Evolutionary conservation across 2,329 filamentous ascomycete genomes (phyloP).

Genomic region (Apiospora arundinis): DNA sequence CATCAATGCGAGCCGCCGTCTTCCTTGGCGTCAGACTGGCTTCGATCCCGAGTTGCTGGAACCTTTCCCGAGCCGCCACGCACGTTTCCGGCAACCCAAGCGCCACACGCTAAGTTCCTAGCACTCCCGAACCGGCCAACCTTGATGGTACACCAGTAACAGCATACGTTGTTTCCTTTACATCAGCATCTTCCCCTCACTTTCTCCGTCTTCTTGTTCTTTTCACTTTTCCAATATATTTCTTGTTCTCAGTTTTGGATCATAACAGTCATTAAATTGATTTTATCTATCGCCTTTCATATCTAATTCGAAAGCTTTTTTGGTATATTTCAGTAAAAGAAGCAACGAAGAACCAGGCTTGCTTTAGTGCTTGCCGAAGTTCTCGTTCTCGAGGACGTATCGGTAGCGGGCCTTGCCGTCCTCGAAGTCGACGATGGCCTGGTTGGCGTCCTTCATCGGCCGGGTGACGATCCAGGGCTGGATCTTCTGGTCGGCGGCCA

Average conservation of each 20-base stretch:
- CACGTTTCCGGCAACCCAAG: not conserved
- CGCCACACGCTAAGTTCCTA: not conserved
- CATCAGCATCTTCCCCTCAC: too few relatives aligned
- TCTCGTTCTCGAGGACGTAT: conserved; percentile 55
- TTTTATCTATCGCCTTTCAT: not conserved
- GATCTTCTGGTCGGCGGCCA: conserved; percentile 64
- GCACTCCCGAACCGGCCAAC: not conserved
- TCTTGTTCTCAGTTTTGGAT: not conserved
- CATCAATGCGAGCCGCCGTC: too few relatives aligned
- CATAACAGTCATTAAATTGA: conserved; percentile 19
- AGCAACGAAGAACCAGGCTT: not conserved
- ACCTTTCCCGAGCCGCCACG: not conserved
- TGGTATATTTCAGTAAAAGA: not conserved
- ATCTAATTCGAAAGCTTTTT: not conserved
- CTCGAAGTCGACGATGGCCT: conserved; percentile 62
- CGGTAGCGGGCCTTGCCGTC: conserved; percentile 59
- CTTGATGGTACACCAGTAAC: not conserved
- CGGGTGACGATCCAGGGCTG: conserved; percentile 63
- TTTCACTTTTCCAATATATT: not conserved
- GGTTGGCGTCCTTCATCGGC: conserved; percentile 64
- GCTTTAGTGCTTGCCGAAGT: conserved; percentile 37
- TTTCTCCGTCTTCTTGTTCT: not conserved
- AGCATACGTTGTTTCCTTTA: not conserved
- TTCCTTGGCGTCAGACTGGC: too few relatives aligned
- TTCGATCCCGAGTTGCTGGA: not conserved